These are phyloP conservation scores for Dactylellina parvicollis DNA, from an alignment of 2,329 filamentous ascomycete species.

Conservation along the genomic window DNA sequence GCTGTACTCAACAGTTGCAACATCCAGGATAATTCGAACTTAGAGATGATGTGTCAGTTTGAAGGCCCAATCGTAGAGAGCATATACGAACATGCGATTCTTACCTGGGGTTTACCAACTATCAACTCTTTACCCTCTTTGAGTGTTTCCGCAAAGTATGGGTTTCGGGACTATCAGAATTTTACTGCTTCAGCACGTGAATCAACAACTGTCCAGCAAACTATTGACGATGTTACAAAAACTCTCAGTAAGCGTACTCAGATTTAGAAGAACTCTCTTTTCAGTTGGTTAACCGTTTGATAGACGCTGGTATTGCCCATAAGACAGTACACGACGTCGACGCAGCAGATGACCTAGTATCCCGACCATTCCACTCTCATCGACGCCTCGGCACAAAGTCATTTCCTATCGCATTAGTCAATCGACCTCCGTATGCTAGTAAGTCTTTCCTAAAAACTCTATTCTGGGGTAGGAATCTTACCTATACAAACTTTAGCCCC, in stretches of 20 bases:
- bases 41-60: constrained; percentile 52
- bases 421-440: constrained; percentile 25
- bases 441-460: neutral
- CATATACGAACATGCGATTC: constrained; percentile 29
- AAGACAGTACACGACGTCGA: neutral
- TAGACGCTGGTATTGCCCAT: neutral
- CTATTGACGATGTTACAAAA: neutral
- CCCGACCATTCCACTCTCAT: constrained; percentile 1
- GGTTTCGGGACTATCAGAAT: neutral
- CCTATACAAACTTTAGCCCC: neutral
- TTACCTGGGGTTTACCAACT: constrained; percentile 14
- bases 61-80: constrained; percentile 39
- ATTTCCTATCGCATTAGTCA: constrained; percentile 33
- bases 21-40: constrained; percentile 48
- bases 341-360: neutral
- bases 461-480: neutral
- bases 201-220: neutral
- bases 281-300: neutral
- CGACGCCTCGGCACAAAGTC: neutral
- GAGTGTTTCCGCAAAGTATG: neutral
- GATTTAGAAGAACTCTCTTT: neutral
- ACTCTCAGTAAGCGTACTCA: constrained; percentile 9
- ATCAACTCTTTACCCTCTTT: neutral
- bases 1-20: constrained; percentile 43
- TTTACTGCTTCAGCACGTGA: neutral